Percentiles rank a stretch among this genome's conserved stretches.
These are phyloP conservation scores for Ceratocystis ficicola DNA, from an alignment of 2,329 filamentous ascomycete species.

Conservation along the genomic window DNA sequence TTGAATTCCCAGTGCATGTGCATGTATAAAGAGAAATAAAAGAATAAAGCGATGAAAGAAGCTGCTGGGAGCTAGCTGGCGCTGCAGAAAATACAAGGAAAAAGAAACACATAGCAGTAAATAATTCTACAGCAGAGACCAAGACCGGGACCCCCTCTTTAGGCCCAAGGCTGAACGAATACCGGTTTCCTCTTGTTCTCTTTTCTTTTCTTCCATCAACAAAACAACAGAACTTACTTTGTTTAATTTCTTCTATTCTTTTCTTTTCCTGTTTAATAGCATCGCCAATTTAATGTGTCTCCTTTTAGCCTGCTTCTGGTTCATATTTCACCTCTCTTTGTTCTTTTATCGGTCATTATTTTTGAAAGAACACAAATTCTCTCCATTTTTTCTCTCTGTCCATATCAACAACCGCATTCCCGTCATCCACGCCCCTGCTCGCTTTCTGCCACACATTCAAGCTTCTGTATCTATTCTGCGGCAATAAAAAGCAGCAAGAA, in stretches of 20 bases:
- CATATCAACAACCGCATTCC: neutral
- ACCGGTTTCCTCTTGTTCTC: neutral
- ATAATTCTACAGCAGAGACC: neutral
- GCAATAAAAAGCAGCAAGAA: neutral
- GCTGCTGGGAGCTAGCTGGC: neutral
- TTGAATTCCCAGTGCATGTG: neutral
- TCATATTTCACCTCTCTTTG: neutral
- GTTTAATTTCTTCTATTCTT: neutral
- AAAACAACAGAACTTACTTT: neutral
- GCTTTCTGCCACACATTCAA: neutral
- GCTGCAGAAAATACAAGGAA: neutral
- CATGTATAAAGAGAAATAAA: neutral
- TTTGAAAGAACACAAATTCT: neutral
- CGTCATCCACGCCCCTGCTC: neutral
- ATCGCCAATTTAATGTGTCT: constrained; percentile 3
- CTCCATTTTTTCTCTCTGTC: neutral
- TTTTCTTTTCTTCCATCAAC: neutral
- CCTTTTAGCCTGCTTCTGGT: neutral
- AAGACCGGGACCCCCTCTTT: too few species aligned
- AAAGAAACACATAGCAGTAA: neutral
- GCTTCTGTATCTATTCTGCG: neutral
- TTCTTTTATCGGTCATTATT: neutral
- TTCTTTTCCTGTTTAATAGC: constrained; percentile 10
- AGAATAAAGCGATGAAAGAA: neutral
- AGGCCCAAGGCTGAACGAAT: neutral